Percentiles rank a stretch among this genome's conserved stretches.
These are phyloP conservation scores for Trametopsis cervina DNA, from an alignment of 768 basidiomycete genomes.

Conservation along the genomic window DNA sequence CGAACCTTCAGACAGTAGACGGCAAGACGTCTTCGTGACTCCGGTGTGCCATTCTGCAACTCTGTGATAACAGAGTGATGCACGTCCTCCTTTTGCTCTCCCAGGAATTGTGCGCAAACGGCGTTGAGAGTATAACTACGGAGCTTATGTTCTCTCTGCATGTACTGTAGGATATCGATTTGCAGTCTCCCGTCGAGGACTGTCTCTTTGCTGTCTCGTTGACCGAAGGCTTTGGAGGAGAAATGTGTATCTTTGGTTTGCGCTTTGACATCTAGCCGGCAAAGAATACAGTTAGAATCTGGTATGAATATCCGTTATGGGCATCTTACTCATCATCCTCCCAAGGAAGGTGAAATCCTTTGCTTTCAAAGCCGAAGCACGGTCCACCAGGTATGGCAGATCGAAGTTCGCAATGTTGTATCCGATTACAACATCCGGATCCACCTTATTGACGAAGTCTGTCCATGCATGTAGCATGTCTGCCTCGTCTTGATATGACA, in stretches of 20 bases:
- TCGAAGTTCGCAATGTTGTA: slow-evolving; percentile 96
- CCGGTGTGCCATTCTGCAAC: slow-evolving; percentile 92
- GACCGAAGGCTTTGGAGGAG: slow-evolving; percentile 95
- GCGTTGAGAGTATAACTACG: slow-evolving; percentile 97
- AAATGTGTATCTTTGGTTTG: slow-evolving; percentile 93
- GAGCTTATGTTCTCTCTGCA: slow-evolving; percentile 97
- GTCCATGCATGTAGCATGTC: slow-evolving; percentile 80
- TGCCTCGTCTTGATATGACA: slow-evolving; percentile 71
- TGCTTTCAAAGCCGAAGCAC: slow-evolving; percentile 77
- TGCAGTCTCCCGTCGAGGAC: slow-evolving; percentile 87
- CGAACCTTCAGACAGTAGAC: slow-evolving; percentile 95
- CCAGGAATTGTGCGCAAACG: slow-evolving; percentile 95
- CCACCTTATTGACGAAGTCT: slow-evolving; percentile 82
- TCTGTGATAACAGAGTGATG: slow-evolving; percentile 98
- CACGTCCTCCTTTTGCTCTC: slow-evolving; percentile 99
- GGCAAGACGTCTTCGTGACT: slow-evolving; percentile 86
- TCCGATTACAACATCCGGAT: slow-evolving; percentile 94
- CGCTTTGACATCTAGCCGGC: slow-evolving; percentile 61
- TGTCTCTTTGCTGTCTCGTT: slow-evolving; percentile 94
- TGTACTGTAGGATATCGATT: slow-evolving; percentile 92
- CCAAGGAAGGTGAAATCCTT: slow-evolving; percentile 21
- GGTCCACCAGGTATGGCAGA: slow-evolving; percentile 91
- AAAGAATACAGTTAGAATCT: not conserved
- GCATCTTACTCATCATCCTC: slow-evolving; percentile 65
- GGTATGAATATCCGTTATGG: too few relatives aligned